A percentile compares a stretch with the other conserved stretches of the same genome.
These are phyloP conservation scores for Yamadazyma tumulicola DNA, from an alignment of 805 yeast genomes.

Conservation along the genomic window DNA sequence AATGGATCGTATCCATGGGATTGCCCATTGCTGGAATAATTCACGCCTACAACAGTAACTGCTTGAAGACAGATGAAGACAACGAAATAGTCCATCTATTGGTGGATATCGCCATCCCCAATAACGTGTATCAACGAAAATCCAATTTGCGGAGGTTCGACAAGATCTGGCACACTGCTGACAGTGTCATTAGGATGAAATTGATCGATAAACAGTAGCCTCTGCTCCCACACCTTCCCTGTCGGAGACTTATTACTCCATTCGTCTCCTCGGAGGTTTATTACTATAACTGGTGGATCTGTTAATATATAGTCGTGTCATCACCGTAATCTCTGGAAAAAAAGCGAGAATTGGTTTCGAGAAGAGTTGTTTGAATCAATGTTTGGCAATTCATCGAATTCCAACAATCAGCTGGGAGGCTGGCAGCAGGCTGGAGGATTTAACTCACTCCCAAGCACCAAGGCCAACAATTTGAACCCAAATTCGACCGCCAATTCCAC, in stretches of 20 bases:
- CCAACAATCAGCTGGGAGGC: slow-evolving; percentile 2
- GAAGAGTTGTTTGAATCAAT: not conserved
- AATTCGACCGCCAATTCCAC: slow-evolving; percentile 2
- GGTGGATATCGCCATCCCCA: slow-evolving; percentile 71
- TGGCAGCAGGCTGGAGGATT: slow-evolving; percentile 3
- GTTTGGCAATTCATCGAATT: slow-evolving; percentile 4
- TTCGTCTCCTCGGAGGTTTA: too few species aligned
- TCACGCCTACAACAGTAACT: slow-evolving; percentile 57
- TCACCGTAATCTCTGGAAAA: too few species aligned
- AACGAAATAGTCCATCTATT: slow-evolving; percentile 57
- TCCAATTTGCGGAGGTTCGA: slow-evolving; percentile 43
- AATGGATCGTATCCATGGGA: slow-evolving; percentile 67
- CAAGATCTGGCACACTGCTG: slow-evolving; percentile 43
- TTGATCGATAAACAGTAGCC: too few species aligned
- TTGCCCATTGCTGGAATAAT: slow-evolving; percentile 64
- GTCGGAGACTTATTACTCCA: too few species aligned
- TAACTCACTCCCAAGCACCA: not conserved
- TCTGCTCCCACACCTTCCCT: too few species aligned
- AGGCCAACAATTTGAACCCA: slow-evolving; percentile 1
- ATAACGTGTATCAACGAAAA: slow-evolving; percentile 43
- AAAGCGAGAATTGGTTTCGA: not conserved
- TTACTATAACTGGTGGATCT: too few species aligned
- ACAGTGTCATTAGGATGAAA: slow-evolving; percentile 19
- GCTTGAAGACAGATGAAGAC: slow-evolving; percentile 27
- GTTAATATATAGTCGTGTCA: too few species aligned